A percentile compares a stretch with the other conserved stretches of the same genome.
Evolutionary conservation across 495 filamentous ascomycete genomes (phyloP).

Genomic region (Rhypophila decipiens): DNA sequence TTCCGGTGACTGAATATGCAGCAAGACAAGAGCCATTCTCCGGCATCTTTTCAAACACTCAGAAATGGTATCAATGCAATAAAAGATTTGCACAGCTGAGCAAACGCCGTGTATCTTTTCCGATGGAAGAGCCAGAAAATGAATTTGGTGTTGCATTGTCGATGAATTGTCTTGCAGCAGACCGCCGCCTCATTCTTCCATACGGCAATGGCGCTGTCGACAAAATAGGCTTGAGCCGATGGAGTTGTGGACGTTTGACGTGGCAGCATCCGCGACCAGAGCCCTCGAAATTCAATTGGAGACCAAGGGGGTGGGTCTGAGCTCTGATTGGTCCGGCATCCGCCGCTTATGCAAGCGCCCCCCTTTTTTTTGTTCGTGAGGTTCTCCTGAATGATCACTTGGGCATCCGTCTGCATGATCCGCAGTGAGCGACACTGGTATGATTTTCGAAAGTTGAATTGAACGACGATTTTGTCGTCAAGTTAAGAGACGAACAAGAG

Average conservation of each 20-base stretch:
- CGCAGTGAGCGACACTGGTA: too few species aligned
- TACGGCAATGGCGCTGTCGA: background rate
- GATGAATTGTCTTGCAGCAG: slow-evolving; percentile 9
- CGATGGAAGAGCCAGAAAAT: too few species aligned
- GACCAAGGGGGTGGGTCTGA: slow-evolving; percentile 4
- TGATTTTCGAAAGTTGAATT: too few species aligned
- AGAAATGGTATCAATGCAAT: background rate
- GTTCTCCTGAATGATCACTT: too few species aligned
- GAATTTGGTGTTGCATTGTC: background rate
- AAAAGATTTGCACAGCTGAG: too few species aligned
- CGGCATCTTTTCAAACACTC: background rate
- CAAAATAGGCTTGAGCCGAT: background rate
- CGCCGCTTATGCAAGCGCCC: background rate
- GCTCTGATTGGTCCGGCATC: slow-evolving; percentile 7
- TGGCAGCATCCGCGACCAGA: slow-evolving; percentile 23
- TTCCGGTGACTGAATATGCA: background rate
- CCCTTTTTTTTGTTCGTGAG: too few species aligned
- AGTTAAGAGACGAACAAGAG: too few species aligned
- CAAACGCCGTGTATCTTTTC: too few species aligned
- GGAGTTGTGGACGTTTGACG: slow-evolving; percentile 14
- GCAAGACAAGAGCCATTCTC: background rate
- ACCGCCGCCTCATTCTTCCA: slow-evolving; percentile 2
- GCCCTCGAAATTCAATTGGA: background rate
- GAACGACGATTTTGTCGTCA: too few species aligned
- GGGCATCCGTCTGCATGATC: too few species aligned